Base-by-base conservation (phyloP, 176 grass and related monocot genomes). In the Raddia distichophylla region DNA sequence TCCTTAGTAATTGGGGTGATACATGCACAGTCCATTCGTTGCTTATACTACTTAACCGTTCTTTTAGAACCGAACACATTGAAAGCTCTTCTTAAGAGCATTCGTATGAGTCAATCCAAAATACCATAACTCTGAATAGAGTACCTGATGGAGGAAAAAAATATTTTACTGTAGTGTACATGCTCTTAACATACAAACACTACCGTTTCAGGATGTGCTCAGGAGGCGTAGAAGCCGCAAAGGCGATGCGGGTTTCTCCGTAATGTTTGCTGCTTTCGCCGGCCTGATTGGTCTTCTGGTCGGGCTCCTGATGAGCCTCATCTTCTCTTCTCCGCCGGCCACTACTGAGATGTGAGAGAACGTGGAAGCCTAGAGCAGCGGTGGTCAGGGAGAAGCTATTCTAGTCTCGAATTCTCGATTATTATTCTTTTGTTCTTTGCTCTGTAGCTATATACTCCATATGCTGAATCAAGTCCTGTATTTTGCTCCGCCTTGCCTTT, bases 251-350 rank as follows among this genome's bases (percentile, higher is more conserved):
- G 87, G 93, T 55, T 99, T 99, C 80, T 95, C 96, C 16, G 88
- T 95, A 48, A 81, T 80, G 19, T 99, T 95, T 22, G 87, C 93
- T 66, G 86, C 75, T 61, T 88, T 99, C 40, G 96, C 87, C 77
- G 96, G 93, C 33, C 48, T 99, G 44, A 77, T 99, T 73, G 96
- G 96, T 72, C 20, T 95, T 46, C 33, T 95, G 74, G 76, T 95
- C 18, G 96, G 96, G 51, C 86, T 95, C 52, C 66, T 99, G 71
- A 88, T 99, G 82, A 95, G 90, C 76, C 93, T 99, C 50, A 88
- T 87, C 67, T 82, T 93, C 81, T 86, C 93, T 27, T 79, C 88
- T 22, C 82, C 87, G 18, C 63, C 87, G 32, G 52, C 68, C 13
- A 69, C 72, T 14, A 82, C 80, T 73, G 93, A 90, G 88, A 75